Conservation (phyloP, 768 basidiomycete genomes). For the Dioszegia hungarica region DNA sequence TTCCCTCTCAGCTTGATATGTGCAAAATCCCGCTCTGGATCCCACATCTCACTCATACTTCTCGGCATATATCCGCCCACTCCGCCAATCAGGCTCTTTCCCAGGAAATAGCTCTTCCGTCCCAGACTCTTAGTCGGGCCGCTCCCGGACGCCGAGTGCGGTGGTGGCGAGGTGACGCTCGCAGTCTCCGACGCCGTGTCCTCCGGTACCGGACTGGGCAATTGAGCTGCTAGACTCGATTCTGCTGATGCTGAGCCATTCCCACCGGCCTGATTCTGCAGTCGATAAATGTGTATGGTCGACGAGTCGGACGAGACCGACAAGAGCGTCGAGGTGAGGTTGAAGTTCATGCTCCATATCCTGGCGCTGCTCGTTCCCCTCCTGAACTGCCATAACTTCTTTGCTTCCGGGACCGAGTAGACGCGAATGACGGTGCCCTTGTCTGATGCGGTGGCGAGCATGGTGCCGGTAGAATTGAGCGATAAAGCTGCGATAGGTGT, state of each 20-base stretch:
- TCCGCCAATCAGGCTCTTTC: slow-evolving; percentile 47
- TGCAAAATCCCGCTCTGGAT: slow-evolving; percentile 90
- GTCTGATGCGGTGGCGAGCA: slow-evolving; percentile 87
- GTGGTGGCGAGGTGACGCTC: slow-evolving; percentile 24
- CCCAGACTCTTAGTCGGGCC: slow-evolving; percentile 36
- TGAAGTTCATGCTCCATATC: slow-evolving; percentile 55
- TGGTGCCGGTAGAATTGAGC: slow-evolving; percentile 77
- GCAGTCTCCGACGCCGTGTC: slow-evolving; percentile 35
- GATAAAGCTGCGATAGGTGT: slow-evolving; percentile 80
- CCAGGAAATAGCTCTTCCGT: slow-evolving; percentile 41
- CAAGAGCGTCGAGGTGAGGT: slow-evolving; percentile 62
- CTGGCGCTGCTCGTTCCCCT: slow-evolving; percentile 55
- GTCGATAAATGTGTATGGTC: slow-evolving; percentile 94
- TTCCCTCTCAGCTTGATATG: slow-evolving; percentile 67
- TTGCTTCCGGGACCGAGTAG: slow-evolving; percentile 81
- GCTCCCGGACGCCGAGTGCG: slow-evolving; percentile 7
- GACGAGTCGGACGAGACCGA: slow-evolving; percentile 88
- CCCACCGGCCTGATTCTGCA: slow-evolving; percentile 43
- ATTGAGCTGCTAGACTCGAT: slow-evolving; percentile 5
- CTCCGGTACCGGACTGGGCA: slow-evolving; percentile 55
- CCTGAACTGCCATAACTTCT: slow-evolving; percentile 92
- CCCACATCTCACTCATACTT: slow-evolving; percentile 92
- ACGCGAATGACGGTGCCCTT: slow-evolving; percentile 97
- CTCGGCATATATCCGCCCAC: slow-evolving; percentile 58
- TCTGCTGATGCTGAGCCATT: background rate